Evolutionary conservation across 2,329 filamentous ascomycete genomes (phyloP), one percentile per base, ranked within the genome.

Genomic region (Phialophora tarda): DNA sequence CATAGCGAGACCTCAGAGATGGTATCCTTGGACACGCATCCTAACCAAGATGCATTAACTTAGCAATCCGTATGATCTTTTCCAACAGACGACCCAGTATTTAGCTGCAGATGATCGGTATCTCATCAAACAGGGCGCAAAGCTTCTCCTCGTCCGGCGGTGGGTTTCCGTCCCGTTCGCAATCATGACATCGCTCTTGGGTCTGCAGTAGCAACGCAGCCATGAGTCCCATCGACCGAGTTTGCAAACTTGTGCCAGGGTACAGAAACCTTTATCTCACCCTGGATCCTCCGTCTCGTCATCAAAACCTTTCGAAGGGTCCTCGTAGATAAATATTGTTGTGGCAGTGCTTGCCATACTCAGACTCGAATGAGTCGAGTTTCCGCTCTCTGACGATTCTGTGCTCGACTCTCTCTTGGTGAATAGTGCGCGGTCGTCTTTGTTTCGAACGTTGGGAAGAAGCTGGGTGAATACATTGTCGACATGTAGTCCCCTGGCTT

Each of bases 401-500:
- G 62, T 53, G 24, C 64, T 67, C 6, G 65, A 65, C 41, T 64
- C 64, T 55, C 65, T 53, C 57, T 65, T 67, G 10, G 51, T 12
- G 6, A 62, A 59, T 26, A 32, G 44, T 44, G 47, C 61, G 11
- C 26, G 30, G 28, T 58, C 60, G 4, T 69, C 62, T 38, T 58
- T 61, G 44, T 61, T 53, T 44, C 17, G 23, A 38, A 53, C 12
- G n/a, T 30, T 41, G 5, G 38, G 23, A 6, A 65, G 50, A 21
- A 67, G 30, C 30, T 58, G 50, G 14, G 38, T 60, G 34, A 64
- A 59, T 30, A 63, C 59, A 51, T 63, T 63, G 23, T 67, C 59
- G 4, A 60, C 68, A 55, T 69, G 65, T 4, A 71, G 51, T 10
- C 67, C 67, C 64, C 66, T 63, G 23, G 10, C 34, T 32, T 65